These are phyloP conservation scores for Echinochloa phyllopogon DNA, from an alignment of 176 grass and related monocot genomes.

Conservation along the genomic window DNA sequence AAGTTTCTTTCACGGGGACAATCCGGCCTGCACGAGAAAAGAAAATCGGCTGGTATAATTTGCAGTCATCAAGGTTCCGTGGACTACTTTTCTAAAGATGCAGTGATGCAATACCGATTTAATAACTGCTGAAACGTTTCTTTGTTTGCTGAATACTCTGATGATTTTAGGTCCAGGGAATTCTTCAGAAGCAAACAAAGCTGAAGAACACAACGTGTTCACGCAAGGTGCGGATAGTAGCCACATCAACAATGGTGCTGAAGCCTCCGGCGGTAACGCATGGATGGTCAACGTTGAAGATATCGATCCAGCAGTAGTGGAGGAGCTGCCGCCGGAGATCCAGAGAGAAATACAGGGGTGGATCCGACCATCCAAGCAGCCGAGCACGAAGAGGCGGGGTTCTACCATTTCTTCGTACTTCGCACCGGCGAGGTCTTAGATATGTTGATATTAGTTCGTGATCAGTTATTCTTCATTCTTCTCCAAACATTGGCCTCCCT, in stretches of 20 bases:
- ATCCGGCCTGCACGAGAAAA: conserved; percentile 41
- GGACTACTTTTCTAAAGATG: not conserved
- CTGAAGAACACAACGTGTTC: conserved; percentile 28
- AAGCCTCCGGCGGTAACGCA: conserved; percentile 27
- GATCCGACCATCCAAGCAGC: conserved; percentile 65
- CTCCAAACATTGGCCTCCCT: not conserved
- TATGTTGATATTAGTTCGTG: conserved; percentile 5
- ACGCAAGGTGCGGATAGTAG: not conserved
- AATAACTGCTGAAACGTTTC: not conserved
- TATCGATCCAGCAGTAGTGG: conserved; percentile 80
- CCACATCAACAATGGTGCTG: not conserved
- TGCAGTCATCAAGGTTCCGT: conserved; percentile 53
- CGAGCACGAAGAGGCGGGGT: conserved; percentile 51
- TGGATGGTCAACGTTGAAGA: conserved; percentile 79
- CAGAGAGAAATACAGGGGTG: conserved; percentile 82
- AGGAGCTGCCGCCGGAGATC: conserved; percentile 85
- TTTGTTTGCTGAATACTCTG: conserved; percentile 24
- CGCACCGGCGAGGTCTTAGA: conserved; percentile 43
- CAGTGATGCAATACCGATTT: not conserved
- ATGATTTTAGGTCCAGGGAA: conserved; percentile 35
- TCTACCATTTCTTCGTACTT: conserved; percentile 86
- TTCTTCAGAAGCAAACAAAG: conserved; percentile 46
- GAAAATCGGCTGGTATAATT: conserved; percentile 32
- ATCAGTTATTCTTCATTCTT: conserved; percentile 7
- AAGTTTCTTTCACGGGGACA: conserved; percentile 67